Evolutionary conservation across 768 basidiomycete genomes (phyloP), one percentile per base, ranked within the genome.

Genomic region (Termitomyces sp.): DNA sequence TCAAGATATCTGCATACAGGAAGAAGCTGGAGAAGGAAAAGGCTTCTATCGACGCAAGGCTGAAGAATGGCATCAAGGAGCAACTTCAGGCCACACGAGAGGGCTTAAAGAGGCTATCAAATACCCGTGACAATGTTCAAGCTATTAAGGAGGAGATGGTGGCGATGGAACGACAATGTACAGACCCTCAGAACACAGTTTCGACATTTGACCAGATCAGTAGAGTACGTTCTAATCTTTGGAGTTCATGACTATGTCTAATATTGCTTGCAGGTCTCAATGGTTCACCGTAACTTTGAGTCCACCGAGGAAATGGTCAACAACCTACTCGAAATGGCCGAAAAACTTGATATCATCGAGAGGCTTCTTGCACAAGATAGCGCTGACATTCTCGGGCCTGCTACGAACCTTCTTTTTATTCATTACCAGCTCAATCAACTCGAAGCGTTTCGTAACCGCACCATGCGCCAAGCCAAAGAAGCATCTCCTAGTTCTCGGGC

Each of bases 1-100:
- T 84, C 60, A 97, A 97, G 70, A 83, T 98, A 32, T 79, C 83
- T 1, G 83, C 92, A 0, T 93, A 92, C 66, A 83, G 93, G 58
- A 96, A 95, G 76, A 95, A 95, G 65, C 81, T 98, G 41, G 88
- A 94, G 70, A 98, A 98, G 70, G 96, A 98, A 71, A 96, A 97
- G 71, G 86, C 93, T 0, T 91, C 93, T 9, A 90, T 98, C 56
- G 92, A 97, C 65, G 86, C 88, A 3, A 82, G 94, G 64, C 83
- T 98, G 44, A 89, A 94, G 66, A 88, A 81, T 53, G 92, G 94
- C 10, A 94, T 96, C 60, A 93, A 90, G 69, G 91, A 95, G 56
- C 96, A 98, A 67, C 78, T 99, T 18, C 88, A 93, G 62, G 84
- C 91, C 1, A 98, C 94, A 7, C 76, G 93, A 48, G 89, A 94